Evolutionary conservation across 2,329 filamentous ascomycete species (phyloP).

Genomic region (Exserohilum rostratum): DNA sequence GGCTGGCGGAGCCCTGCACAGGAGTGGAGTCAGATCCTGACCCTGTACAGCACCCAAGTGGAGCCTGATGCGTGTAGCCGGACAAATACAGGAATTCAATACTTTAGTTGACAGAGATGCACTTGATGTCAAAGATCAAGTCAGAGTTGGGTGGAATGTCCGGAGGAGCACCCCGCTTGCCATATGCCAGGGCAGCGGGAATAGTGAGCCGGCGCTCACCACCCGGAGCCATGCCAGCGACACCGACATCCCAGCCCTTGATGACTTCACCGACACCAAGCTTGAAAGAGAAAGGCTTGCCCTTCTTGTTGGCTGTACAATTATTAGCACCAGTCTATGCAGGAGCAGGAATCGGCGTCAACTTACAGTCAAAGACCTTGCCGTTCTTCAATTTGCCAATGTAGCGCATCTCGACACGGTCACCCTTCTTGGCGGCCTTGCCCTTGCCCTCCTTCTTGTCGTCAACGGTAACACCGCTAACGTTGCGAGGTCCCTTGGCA

Average conservation of each 20-base stretch:
- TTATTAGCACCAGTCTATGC: constrained; percentile 22
- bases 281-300: constrained; percentile 96
- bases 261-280: constrained; percentile 94
- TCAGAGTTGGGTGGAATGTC: constrained; percentile 92
- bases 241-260: constrained; percentile 97
- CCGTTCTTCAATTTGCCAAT: constrained; percentile 93
- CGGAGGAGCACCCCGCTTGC: constrained; percentile 73
- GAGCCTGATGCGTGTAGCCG: constrained; percentile 22
- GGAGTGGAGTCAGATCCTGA: constrained; percentile 36
- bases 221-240: constrained; percentile 89
- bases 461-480: constrained; percentile 90
- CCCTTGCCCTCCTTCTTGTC: constrained; percentile 93
- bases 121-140: constrained; percentile 80
- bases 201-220: constrained; percentile 93
- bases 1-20: constrained; percentile 30
- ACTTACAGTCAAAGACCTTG: constrained; percentile 92
- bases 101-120: constrained; percentile 54
- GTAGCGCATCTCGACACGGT: constrained; percentile 92
- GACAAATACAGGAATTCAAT: constrained; percentile 6
- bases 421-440: constrained; percentile 84
- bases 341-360: background rate
- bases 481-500: constrained; percentile 69
- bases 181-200: constrained; percentile 86
- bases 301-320: constrained; percentile 94
- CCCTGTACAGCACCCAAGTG: constrained; percentile 35